Evolutionary conservation across 2,329 filamentous ascomycete species (phyloP), one percentile per base, ranked within the genome.

Genomic region (Cryphonectria radicalis): DNA sequence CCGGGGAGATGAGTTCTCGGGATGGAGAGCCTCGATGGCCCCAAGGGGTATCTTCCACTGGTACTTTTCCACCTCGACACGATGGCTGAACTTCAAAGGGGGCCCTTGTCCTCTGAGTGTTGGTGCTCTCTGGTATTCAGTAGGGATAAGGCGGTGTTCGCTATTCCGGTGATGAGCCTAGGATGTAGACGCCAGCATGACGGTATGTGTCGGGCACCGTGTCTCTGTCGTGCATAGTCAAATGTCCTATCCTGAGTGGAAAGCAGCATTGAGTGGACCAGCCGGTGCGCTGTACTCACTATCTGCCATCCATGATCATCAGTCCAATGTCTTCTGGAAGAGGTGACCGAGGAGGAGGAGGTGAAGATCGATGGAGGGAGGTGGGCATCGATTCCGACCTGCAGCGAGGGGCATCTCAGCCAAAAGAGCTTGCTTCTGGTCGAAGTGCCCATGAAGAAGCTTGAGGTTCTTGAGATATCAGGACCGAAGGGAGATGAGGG

Each of bases 1-100:
- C 14, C n/a, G 13, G 37, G n/a, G 8, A 50, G 19, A 35, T 55
- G n/a, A 42, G 14, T 32, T 37, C n/a, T 68, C 42, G 19, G 66
- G 43, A 25, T 10, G 60, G n/a, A 32, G 14, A 42, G 22, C 22
- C 19, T 63, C 42, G n/a, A 55, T 63, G 10, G 59, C 66, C 28
- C n/a, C 22, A 7, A 63, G 22, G 28, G 32, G 57, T 11, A 68
- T 14, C 22, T 67, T 60, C 55, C 66, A 67, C 17, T 62, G 55
- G 40, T 62, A 50, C 53, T n/a, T 67, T 10, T 37, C 40, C 55
- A 62, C n/a, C 11, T 35, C 28, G 42, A 25, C 25, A 10, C 10
- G 37, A 17, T 62, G 53, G 22, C 40, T 53, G 17, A 35, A 50
- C 10, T 28, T 43, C 66, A n/a, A 22, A 0, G 25, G n/a, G 22